Evolutionary conservation across 441 rosid genomes (phyloP).

Genomic region (Macaranga tanarius): DNA sequence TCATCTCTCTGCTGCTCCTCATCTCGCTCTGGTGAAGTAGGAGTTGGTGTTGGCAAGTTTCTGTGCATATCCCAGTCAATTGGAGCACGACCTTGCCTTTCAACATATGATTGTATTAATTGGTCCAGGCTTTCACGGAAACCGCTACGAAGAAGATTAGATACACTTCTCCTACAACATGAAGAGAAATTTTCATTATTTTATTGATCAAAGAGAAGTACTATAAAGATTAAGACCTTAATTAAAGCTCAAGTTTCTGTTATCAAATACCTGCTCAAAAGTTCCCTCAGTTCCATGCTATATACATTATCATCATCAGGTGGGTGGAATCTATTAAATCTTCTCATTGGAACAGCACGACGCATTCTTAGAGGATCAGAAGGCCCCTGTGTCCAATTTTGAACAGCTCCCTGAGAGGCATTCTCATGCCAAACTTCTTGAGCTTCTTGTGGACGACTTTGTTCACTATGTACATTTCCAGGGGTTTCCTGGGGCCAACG

Average conservation of each 20-base stretch:
- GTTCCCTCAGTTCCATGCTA: slow-evolving; percentile 89
- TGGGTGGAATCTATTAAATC: slow-evolving; percentile 73
- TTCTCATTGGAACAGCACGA: slow-evolving; percentile 54
- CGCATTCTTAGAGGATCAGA: slow-evolving; percentile 53
- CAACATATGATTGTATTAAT: slow-evolving; percentile 76
- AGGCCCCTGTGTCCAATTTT: slow-evolving; percentile 54
- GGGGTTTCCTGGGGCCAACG: slow-evolving; percentile 55
- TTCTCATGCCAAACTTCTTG: slow-evolving; percentile 56
- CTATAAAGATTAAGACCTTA: background rate
- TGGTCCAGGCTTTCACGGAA: slow-evolving; percentile 94
- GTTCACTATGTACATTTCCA: slow-evolving; percentile 44
- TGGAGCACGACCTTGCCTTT: slow-evolving; percentile 75
- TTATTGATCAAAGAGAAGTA: slow-evolving; percentile 11
- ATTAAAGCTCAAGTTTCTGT: background rate
- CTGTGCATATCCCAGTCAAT: slow-evolving; percentile 82
- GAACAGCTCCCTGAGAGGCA: slow-evolving; percentile 49
- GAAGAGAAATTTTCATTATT: slow-evolving; percentile 11
- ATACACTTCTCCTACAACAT: slow-evolving; percentile 77
- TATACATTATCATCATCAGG: slow-evolving; percentile 85
- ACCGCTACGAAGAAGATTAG: slow-evolving; percentile 86
- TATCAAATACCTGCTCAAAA: slow-evolving; percentile 66
- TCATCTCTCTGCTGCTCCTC: slow-evolving; percentile 63
- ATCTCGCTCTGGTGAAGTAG: slow-evolving; percentile 54
- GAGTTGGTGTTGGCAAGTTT: slow-evolving; percentile 56
- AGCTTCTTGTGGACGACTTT: slow-evolving; percentile 39